Evolutionary conservation across 1,139 yeast genomes (phyloP), one percentile per base, ranked within the genome.

Genomic region (Pichia inconspicua): DNA sequence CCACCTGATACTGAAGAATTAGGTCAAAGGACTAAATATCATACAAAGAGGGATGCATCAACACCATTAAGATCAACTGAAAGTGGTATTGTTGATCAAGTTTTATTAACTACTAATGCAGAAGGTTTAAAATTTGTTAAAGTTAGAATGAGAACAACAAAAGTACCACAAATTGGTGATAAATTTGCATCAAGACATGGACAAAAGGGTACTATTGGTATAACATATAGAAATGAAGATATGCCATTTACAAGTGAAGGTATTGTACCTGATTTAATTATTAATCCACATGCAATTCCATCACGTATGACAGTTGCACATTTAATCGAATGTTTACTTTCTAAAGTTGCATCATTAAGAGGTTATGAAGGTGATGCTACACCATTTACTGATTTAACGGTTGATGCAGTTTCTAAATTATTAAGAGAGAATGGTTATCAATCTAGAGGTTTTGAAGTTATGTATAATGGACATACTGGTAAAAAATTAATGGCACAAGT

Each of bases 241-340:
- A 92, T 92, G 97, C 99, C 98, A 32, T 92, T 94, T 67, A 83
- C 95, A n/a, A 75, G 87, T 3, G 94, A 92, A 68, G 99, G 99
- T 66, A 71, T 90, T 64, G 97, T 90, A 35, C 99, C 99, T 5
- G 99, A 92, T 72, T 77, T 92, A 66, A 87, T 92, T 62, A 92
- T 92, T 67, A 92, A 92, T 67, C 99, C 99, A 0, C 99, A 92
- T 70, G 98, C 98, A 64, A 92, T 92, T 78, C 99, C 99, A 59
- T 92, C 98, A 51, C 97, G 99, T 78, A 92, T 92, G 99, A 92
- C 99, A 44, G 98, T 92, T 53, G 99, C 98, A 50, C 98, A 94
- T 76, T 84, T 92, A 73, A 92, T 92, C 69, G 99, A 92, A 72
- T 94, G 98, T 82, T 74, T 92, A 65, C 75, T 94, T 61, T 85